Percentiles rank a stretch among this genome's conserved stretches.
phyloP scores from a whole-genome alignment of 1,284 basidiomycete genomes.

The Boletellus deceptivus region DNA sequence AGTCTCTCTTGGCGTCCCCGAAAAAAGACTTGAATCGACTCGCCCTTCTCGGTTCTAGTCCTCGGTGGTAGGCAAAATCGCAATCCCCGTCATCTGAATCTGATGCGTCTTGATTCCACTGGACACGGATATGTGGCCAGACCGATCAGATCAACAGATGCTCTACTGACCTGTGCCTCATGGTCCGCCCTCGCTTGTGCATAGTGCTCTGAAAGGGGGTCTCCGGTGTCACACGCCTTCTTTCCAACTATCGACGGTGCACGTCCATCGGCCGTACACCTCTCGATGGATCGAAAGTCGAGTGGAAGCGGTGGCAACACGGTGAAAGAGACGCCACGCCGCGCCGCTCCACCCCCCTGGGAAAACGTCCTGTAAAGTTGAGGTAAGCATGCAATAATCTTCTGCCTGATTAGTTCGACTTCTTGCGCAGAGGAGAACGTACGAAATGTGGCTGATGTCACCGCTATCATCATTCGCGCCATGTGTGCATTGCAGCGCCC shows the following conservation, averaged over 20 bases:
- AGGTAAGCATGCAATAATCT: not conserved
- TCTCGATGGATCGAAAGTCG: slow-evolving; percentile 13
- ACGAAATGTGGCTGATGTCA: slow-evolving; percentile 42
- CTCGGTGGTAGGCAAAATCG: not conserved
- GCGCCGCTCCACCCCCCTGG: slow-evolving; percentile 15
- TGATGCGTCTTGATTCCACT: slow-evolving; percentile 27
- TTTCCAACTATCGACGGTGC: slow-evolving; percentile 1
- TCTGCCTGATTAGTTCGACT: too few species aligned
- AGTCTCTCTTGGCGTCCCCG: too few species aligned
- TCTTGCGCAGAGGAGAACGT: slow-evolving; percentile 14
- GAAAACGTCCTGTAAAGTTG: slow-evolving; percentile 35
- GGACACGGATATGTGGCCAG: not conserved
- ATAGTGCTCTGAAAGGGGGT: slow-evolving; percentile 66
- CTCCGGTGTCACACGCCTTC: slow-evolving; percentile 26
- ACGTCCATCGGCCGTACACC: slow-evolving; percentile 1
- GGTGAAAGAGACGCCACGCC: slow-evolving; percentile 7
- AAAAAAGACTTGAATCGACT: not conserved
- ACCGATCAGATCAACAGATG: not conserved
- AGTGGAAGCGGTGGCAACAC: slow-evolving; percentile 30
- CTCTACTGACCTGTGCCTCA: slow-evolving; percentile 40
- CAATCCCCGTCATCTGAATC: slow-evolving; percentile 26
- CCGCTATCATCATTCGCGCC: slow-evolving; percentile 14
- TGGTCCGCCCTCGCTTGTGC: slow-evolving; percentile 49
- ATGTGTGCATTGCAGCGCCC: not conserved
- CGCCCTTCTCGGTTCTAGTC: slow-evolving; percentile 15